Evolutionary conservation across 2,329 filamentous ascomycete genomes (phyloP).

Genomic region (Pseudocercospora ulei): DNA sequence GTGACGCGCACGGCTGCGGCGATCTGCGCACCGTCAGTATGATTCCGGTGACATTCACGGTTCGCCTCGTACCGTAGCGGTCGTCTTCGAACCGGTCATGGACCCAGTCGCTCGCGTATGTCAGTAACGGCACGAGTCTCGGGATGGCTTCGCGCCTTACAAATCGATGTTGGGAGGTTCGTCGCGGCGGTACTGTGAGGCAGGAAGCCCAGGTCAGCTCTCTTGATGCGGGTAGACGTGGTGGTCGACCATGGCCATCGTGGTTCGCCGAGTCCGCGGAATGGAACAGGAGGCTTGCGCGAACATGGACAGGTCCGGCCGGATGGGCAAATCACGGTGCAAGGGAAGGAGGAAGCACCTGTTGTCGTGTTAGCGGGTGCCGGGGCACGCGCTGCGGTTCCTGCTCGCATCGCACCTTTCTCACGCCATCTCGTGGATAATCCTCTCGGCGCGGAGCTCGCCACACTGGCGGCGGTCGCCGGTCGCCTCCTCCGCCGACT

Average conservation of each 20-base stretch:
- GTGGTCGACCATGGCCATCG: slow-evolving; percentile 21
- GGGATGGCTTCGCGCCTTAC: slow-evolving; percentile 40
- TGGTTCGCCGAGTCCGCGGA: slow-evolving; percentile 21
- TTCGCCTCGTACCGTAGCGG: slow-evolving; percentile 21
- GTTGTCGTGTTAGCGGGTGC: slow-evolving; percentile 10
- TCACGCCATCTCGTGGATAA: slow-evolving; percentile 71
- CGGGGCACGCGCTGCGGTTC: background rate
- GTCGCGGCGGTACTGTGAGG: slow-evolving; percentile 30
- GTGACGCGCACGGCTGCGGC: slow-evolving; percentile 17
- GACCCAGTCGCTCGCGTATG: slow-evolving; percentile 66
- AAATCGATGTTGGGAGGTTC: slow-evolving; percentile 52
- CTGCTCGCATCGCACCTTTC: slow-evolving; percentile 56
- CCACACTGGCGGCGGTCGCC: slow-evolving; percentile 56
- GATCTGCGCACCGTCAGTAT: slow-evolving; percentile 16
- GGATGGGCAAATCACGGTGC: slow-evolving; percentile 28
- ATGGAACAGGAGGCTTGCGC: slow-evolving; percentile 9
- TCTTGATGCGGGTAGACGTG: slow-evolving; percentile 20
- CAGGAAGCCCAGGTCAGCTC: slow-evolving; percentile 35
- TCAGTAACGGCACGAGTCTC: slow-evolving; percentile 20
- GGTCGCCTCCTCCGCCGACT: slow-evolving; percentile 24
- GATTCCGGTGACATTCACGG: too few relatives aligned
- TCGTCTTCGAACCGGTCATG: slow-evolving; percentile 45
- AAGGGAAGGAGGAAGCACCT: slow-evolving; percentile 40
- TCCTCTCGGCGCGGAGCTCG: slow-evolving; percentile 41
- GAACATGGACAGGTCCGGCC: slow-evolving; percentile 18